These are phyloP conservation scores for Dacryopinax primogenitus DNA, from an alignment of 768 basidiomycete genomes.

Conservation along the genomic window DNA sequence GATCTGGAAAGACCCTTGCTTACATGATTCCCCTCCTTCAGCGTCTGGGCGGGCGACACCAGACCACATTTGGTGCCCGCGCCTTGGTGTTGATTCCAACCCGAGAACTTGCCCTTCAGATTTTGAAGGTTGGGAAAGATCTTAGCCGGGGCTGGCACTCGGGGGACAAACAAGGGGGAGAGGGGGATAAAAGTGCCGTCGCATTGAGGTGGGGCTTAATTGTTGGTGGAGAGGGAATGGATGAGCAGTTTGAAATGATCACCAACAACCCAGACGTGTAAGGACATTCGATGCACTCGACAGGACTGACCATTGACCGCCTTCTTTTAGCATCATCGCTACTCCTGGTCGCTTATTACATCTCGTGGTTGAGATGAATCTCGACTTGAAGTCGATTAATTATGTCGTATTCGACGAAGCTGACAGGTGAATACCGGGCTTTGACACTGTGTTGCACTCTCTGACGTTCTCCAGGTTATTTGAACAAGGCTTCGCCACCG, in stretches of 20 bases:
- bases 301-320: not conserved
- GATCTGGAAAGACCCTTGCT: conserved; percentile 93
- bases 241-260: conserved; percentile 94
- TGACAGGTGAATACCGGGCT: conserved; percentile 41
- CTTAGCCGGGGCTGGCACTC: conserved; percentile 82
- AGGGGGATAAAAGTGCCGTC: conserved; percentile 39
- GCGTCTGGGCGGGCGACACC: conserved; percentile 68
- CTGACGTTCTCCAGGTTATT: conserved; percentile 41
- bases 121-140: conserved; percentile 89
- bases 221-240: conserved; percentile 89
- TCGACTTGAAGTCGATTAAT: conserved; percentile 75
- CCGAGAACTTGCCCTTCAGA: conserved; percentile 86
- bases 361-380: conserved; percentile 89
- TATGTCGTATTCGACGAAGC: conserved; percentile 96
- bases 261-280: conserved; percentile 90
- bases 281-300: conserved; percentile 27
- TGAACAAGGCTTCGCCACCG: conserved; percentile 93
- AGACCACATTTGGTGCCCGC: conserved; percentile 66
- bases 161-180: conserved; percentile 44
- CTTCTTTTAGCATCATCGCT: conserved; percentile 65
- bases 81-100: conserved; percentile 84
- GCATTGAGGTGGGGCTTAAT: conserved; percentile 79
- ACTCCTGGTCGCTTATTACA: conserved; percentile 97
- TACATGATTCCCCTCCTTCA: conserved; percentile 89
- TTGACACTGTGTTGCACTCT: not conserved